Evolutionary conservation across 192 early-diverging fungal genomes (phyloP).

Genomic region (Mortierella claussenii): DNA sequence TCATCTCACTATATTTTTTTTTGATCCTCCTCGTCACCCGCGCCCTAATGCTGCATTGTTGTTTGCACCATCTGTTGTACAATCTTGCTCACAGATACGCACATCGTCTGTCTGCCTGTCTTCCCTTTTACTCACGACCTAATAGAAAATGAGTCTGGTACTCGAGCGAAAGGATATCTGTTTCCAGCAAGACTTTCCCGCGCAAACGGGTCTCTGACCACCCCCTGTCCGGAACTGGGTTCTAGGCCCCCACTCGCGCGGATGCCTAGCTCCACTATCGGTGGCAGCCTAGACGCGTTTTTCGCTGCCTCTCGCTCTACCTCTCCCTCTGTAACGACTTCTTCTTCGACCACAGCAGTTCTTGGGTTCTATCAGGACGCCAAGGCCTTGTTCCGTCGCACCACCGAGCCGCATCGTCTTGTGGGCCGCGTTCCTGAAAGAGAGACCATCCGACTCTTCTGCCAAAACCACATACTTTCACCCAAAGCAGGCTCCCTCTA

Average conservation of each 20-base stretch:
- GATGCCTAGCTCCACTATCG: not conserved
- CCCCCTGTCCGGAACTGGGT: not conserved
- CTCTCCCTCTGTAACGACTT: not conserved
- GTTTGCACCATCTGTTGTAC: too few species aligned
- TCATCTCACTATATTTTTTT: not conserved
- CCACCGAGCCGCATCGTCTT: conserved; percentile 65
- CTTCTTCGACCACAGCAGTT: not conserved
- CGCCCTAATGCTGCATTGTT: too few species aligned
- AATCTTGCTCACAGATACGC: too few species aligned
- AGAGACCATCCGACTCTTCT: conserved; percentile 60
- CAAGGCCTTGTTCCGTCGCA: conserved; percentile 72
- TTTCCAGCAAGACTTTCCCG: not conserved
- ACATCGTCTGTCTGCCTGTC: too few species aligned
- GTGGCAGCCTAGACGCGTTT: too few species aligned
- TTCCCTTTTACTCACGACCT: too few species aligned
- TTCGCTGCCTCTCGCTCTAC: too few species aligned
- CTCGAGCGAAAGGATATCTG: not conserved
- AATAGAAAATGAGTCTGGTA: too few species aligned
- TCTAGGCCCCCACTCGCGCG: not conserved
- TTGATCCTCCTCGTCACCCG: too few species aligned
- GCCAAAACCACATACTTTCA: conserved; percentile 56
- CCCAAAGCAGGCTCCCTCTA: conserved; percentile 76
- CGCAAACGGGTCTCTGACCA: not conserved
- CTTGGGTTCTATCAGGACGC: conserved; percentile 59
- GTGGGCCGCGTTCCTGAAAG: conserved; percentile 74